Percentiles rank a stretch among this genome's conserved stretches.
phyloP scores from a whole-genome alignment of 805 yeast genomes.

The Suhomyces sp. region DNA sequence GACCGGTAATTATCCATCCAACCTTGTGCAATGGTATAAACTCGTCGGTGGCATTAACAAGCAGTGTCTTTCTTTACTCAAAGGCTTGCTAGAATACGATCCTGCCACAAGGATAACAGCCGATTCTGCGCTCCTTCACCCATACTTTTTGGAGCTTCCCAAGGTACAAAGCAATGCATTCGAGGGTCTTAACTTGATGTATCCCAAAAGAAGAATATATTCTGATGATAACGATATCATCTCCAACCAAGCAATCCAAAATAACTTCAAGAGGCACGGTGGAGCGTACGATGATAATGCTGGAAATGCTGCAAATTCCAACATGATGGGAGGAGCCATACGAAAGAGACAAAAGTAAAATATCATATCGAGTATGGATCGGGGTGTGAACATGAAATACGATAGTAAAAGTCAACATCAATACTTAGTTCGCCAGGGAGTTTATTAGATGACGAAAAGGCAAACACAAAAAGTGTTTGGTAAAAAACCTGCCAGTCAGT shows the following conservation, averaged over 20 bases:
- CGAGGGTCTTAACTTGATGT: constrained; percentile 66
- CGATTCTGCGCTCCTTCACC: constrained; percentile 67
- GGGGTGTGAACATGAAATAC: neutral
- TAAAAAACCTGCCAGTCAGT: neutral
- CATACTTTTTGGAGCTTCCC: constrained; percentile 72
- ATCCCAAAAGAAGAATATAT: constrained; percentile 84
- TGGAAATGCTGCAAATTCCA: constrained; percentile 2
- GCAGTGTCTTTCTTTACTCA: constrained; percentile 62
- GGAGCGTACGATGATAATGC: constrained; percentile 16
- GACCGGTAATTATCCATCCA: constrained; percentile 61
- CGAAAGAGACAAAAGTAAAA: constrained; percentile 27
- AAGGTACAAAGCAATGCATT: constrained; percentile 74
- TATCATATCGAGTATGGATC: too few species aligned
- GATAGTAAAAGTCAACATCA: neutral
- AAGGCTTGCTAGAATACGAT: constrained; percentile 72
- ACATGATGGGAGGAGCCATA: neutral
- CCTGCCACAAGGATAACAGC: constrained; percentile 82
- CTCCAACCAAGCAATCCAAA: constrained; percentile 25
- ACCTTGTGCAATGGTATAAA: constrained; percentile 81
- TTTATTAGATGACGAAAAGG: too few species aligned
- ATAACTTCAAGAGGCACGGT: constrained; percentile 27
- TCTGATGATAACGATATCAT: constrained; percentile 80
- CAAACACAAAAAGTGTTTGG: neutral
- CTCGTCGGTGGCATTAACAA: constrained; percentile 73
- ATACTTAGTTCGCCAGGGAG: too few species aligned